Evolutionary conservation across 306 rosid species (phyloP), one percentile per base, ranked within the genome.

Genomic region (Dicorynia guianensis): DNA sequence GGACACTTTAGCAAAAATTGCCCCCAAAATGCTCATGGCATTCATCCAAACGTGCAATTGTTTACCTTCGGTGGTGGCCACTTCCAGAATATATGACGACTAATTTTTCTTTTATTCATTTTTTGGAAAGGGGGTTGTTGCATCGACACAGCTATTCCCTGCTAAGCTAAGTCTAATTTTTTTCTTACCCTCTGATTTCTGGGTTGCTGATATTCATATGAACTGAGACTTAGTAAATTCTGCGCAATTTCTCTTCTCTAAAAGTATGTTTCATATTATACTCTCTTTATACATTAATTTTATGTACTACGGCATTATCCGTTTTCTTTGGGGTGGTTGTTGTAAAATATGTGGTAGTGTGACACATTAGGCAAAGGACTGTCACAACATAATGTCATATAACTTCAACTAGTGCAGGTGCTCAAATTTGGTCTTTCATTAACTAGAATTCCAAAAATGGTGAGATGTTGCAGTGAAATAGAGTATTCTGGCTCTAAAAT

Each of bases 1-100:
- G 99, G 98, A 47, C 98, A 95, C 87, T 85, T 92, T 85, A 95
- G 97, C 84, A 95, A 85, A 85, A 74, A 89, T 80, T 95, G 99
- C 82, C 91, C 98, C 49, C 76, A 90, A 85, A 96, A 89, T 81
- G 60, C 93, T 79, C 97, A 72, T 35, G 99, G 99, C 33, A 96
- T 96, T 63, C 92, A 92, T 81, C 99, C 99, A 0, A 96, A 96
- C 96, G 99, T 92, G 70, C 78, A 74, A 35, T 57, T 12, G 7
- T 79, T 33, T 64, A n/a, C 34, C 56, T 56, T 38, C 11, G 3
- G 30, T 1, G 1, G 11, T 9, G 3, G 20, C 44, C 11, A 67
- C 35, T 64, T 62, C 54, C 17, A 11, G 30, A 12, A 20, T 34
- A 39, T 34, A 30, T 49, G 15, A 54, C 19, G 25, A 2, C 30